phyloP scores from a whole-genome alignment of 176 grass and related monocot species.

The Lolium perenne region DNA sequence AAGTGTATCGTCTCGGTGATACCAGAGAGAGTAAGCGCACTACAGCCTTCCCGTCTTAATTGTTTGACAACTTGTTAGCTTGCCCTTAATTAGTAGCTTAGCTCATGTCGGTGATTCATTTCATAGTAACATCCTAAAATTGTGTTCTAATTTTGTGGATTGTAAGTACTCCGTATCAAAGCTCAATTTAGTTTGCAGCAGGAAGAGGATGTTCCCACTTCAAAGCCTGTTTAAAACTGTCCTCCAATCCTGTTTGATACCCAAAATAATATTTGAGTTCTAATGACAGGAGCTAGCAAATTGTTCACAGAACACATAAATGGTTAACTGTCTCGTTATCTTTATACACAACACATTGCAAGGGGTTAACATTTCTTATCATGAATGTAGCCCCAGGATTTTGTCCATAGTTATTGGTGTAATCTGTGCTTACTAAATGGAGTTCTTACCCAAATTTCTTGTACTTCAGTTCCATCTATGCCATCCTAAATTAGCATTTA shows the following conservation, averaged over 20 bases:
- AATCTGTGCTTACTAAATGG: background rate
- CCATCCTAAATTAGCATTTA: background rate
- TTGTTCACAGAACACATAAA: background rate
- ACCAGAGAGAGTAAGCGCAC: background rate
- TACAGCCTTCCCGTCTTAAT: slow-evolving; percentile 1
- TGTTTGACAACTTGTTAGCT: background rate
- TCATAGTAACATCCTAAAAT: too few relatives aligned
- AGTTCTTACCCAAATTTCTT: background rate
- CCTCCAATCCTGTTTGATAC: too few relatives aligned
- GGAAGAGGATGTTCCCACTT: too few relatives aligned
- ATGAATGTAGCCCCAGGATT: background rate
- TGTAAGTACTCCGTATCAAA: too few relatives aligned
- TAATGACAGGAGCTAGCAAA: too few relatives aligned
- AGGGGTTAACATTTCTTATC: background rate
- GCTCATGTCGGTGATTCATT: too few relatives aligned
- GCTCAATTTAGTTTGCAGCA: too few relatives aligned
- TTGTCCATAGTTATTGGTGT: background rate
- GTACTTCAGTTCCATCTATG: background rate
- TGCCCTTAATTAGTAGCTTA: background rate
- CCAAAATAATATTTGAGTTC: too few relatives aligned
- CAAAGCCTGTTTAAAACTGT: too few relatives aligned
- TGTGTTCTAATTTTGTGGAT: too few relatives aligned
- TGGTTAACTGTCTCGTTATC: background rate
- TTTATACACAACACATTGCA: too few relatives aligned
- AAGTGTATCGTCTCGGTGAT: slow-evolving; percentile 2